These are phyloP conservation scores for Aspergillus sojae DNA, from an alignment of 2,329 filamentous ascomycete species.

Conservation along the genomic window DNA sequence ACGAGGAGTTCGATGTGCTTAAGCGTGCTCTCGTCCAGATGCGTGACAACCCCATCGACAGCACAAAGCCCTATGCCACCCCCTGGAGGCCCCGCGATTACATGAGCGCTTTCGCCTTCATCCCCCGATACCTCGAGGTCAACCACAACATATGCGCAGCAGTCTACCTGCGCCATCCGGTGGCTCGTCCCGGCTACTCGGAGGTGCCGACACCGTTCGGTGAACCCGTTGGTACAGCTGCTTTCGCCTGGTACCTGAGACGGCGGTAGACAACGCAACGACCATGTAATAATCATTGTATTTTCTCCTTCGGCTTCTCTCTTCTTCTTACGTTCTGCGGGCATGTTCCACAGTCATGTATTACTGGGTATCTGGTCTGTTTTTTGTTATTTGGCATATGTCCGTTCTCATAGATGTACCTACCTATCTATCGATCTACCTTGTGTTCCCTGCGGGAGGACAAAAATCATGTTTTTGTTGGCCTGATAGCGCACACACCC, in stretches of 20 bases:
- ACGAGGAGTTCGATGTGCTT: constrained; percentile 50
- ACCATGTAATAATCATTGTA: constrained; percentile 11
- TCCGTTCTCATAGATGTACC: constrained; percentile 28
- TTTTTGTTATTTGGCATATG: constrained; percentile 19
- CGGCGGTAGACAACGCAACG: constrained; percentile 61
- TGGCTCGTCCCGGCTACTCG: constrained; percentile 76
- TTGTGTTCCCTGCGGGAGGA: constrained; percentile 16
- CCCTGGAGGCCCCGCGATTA: constrained; percentile 86
- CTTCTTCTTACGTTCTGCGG: constrained; percentile 24
- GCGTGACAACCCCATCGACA: constrained; percentile 75
- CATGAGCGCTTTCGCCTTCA: constrained; percentile 92
- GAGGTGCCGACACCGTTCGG: constrained; percentile 85
- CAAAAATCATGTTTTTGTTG: constrained; percentile 14
- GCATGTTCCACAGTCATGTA: constrained; percentile 33
- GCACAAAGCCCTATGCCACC: constrained; percentile 80
- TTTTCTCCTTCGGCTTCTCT: constrained; percentile 15
- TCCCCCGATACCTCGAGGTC: constrained; percentile 93
- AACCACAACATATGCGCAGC: constrained; percentile 97
- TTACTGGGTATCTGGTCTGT: constrained; percentile 38
- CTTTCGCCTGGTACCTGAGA: constrained; percentile 92
- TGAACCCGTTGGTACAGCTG: constrained; percentile 71
- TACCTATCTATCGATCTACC: constrained; percentile 12
- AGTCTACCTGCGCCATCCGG: constrained; percentile 91
- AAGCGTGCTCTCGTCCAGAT: constrained; percentile 64
- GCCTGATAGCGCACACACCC: neutral